Conservation (phyloP, 2,329 filamentous ascomycete species). For the Penicillium sp. region DNA sequence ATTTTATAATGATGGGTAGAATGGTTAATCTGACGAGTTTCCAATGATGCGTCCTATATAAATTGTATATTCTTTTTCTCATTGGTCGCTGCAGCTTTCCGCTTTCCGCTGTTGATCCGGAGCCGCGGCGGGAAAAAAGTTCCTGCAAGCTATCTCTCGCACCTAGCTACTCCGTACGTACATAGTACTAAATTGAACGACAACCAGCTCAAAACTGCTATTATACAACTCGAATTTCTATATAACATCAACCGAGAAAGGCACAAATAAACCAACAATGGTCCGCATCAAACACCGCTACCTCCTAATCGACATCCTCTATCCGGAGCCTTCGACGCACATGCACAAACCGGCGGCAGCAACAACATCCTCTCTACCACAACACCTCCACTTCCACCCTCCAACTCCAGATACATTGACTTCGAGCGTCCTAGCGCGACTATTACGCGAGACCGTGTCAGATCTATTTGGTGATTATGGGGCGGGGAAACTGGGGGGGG, state of each 20-base stretch:
- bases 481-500: slow-evolving; percentile 54
- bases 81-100: too few species aligned
- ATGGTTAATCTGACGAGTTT: slow-evolving; percentile 1
- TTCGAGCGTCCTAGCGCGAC: slow-evolving; percentile 60
- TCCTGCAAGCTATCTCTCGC: not conserved
- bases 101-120: too few species aligned
- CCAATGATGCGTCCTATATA: not conserved
- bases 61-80: not conserved
- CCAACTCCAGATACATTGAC: slow-evolving; percentile 72
- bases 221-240: not conserved
- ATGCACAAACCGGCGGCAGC: slow-evolving; percentile 11
- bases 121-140: not conserved
- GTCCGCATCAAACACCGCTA: slow-evolving; percentile 96
- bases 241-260: not conserved
- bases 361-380: slow-evolving; percentile 45
- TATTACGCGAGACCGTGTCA: slow-evolving; percentile 66
- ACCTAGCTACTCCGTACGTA: too few species aligned
- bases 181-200: too few species aligned
- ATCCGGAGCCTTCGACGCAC: slow-evolving; percentile 54
- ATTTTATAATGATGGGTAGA: slow-evolving; percentile 15
- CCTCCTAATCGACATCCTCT: slow-evolving; percentile 88
- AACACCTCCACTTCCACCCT: slow-evolving; percentile 68
- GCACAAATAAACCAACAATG: slow-evolving; percentile 45
- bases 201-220: not conserved
- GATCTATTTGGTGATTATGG: slow-evolving; percentile 87